Base-by-base conservation (phyloP, 2,329 filamentous ascomycete species). In the Aspergillus transmontanensis region DNA sequence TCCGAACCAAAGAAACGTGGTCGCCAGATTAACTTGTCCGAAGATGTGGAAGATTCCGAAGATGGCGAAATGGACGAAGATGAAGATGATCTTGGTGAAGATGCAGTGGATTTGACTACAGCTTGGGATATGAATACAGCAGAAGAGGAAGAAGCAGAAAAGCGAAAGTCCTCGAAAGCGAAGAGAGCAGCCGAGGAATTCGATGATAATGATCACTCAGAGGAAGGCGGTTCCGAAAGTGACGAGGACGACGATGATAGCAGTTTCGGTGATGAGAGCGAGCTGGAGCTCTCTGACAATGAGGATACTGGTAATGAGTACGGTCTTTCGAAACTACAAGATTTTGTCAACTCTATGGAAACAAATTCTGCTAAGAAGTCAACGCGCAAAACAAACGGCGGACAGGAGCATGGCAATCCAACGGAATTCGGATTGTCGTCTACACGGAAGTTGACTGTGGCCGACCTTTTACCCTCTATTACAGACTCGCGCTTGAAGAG, bases 401-500 rank as follows among this genome's bases (percentile, higher is more conserved):
- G 84, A 70, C 87, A 90, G 57, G 86, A 90, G 66, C 85, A 87
- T 21, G 84, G 84, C 57, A 84, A 86, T n/a, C 86, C 86, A 1
- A 86, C 86, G 1, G 86, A 90, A 34, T 83, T 85, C 71, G 82
- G 85, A 11, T 76, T 86, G 39, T 85, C 84, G 6, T 81, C 83
- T 41, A 87, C 88, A 63, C 82, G 86, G 60, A 92, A 93, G 75
- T 85, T 96, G 64, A 89, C 88, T 41, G 82, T 96, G 21, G 86
- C 89, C 64, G 93, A 96, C 75, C 84, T 97, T 12, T 81, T 96
- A 55, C 83, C 89, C 28, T 87, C 89, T 14, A 84, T 93, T 55
- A 89, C 88, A 63, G 92, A 96, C 73, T 87, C 90, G 2, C 84
- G 88, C 55, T 86, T 94, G 71, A 93, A 92, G 74, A 93, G 90